Percentiles rank a stretch among this genome's conserved stretches.
phyloP scores from a whole-genome alignment of 2,329 filamentous ascomycete species.

The Colletotrichum higginsianum region DNA sequence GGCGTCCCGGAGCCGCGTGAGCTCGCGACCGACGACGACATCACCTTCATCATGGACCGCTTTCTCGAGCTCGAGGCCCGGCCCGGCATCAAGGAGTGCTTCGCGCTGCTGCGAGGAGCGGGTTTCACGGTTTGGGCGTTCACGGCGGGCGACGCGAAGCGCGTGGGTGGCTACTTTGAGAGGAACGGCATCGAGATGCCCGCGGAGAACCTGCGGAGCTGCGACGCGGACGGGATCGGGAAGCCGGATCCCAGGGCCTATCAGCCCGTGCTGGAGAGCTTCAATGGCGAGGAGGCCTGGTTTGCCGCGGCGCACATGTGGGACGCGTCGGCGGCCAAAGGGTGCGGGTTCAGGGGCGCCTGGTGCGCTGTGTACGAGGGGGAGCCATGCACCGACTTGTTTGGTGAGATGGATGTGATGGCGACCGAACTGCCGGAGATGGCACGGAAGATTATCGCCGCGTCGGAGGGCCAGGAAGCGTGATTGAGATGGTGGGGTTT shows the following conservation, averaged over 20 bases:
- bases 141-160: conserved; percentile 64
- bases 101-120: conserved; percentile 57
- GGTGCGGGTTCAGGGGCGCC: conserved; percentile 66
- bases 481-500: not conserved
- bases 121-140: conserved; percentile 69
- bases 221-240: conserved; percentile 62
- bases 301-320: conserved; percentile 74
- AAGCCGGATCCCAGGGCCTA: conserved; percentile 67
- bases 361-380: conserved; percentile 69
- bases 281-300: conserved; percentile 62
- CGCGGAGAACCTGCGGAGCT: conserved; percentile 64
- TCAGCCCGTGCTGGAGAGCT: conserved; percentile 56
- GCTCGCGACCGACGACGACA: conserved; percentile 60
- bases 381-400: conserved; percentile 65
- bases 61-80: conserved; percentile 56
- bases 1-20: conserved; percentile 59
- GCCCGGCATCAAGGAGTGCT: conserved; percentile 57
- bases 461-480: conserved; percentile 36
- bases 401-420: conserved; percentile 67
- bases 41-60: conserved; percentile 54
- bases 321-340: conserved; percentile 68
- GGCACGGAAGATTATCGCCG: conserved; percentile 58
- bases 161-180: conserved; percentile 68
- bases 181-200: conserved; percentile 64
- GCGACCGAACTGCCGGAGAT: conserved; percentile 62